Evolutionary conservation across 352 stramenopile genomes (phyloP).

Genomic region (Ochromonadaceae sp.): DNA sequence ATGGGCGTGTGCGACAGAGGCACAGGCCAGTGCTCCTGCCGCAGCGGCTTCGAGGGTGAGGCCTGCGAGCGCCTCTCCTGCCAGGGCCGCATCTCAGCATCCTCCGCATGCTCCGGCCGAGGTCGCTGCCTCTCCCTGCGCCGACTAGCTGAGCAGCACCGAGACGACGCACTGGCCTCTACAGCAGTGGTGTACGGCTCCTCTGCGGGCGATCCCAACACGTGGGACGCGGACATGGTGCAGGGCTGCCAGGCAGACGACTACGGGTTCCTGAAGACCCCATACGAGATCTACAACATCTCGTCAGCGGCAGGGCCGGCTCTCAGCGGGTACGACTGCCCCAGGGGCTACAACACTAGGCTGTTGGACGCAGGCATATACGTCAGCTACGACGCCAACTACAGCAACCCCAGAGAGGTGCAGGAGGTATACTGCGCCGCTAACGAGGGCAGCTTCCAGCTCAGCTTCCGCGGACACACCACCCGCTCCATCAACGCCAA

Average conservation of each 20-base stretch:
- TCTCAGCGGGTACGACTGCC: constrained; percentile 52
- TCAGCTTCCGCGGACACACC: not conserved
- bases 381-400: not conserved
- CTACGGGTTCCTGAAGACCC: constrained; percentile 37
- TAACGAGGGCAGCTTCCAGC: not conserved
- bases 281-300: constrained; percentile 42
- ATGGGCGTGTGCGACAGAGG: constrained; percentile 57
- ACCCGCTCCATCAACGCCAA: not conserved
- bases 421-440: not conserved
- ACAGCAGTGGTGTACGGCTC: constrained; percentile 34
- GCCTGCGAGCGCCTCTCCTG: constrained; percentile 42
- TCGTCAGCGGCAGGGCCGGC: constrained; percentile 28
- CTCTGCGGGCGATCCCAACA: not conserved
- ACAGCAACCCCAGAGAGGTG: not conserved
- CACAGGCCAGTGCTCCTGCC: constrained; percentile 48
- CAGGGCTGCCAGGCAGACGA: constrained; percentile 51
- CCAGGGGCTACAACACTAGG: constrained; percentile 40
- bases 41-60: constrained; percentile 38
- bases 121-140: constrained; percentile 38
- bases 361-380: constrained; percentile 34
- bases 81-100: not conserved
- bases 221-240: constrained; percentile 38
- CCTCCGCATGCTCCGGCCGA: constrained; percentile 37
- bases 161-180: constrained; percentile 35
- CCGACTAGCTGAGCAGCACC: constrained; percentile 35